Percentiles rank a stretch among this genome's conserved stretches.
phyloP scores from a whole-genome alignment of 495 filamentous ascomycete species.

The Penicillium salamii region DNA sequence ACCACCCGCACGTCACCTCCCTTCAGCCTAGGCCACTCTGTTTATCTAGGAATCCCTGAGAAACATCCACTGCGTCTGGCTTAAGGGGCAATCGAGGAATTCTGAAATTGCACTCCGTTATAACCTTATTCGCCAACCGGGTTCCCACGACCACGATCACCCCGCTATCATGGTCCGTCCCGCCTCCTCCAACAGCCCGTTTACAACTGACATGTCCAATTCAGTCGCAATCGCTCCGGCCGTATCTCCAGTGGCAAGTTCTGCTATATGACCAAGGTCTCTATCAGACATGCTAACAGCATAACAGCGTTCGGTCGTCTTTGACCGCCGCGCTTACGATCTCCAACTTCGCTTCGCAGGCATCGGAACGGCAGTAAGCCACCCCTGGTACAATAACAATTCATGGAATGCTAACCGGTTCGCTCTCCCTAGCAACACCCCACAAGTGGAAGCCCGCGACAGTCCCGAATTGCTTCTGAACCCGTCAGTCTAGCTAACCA shows the following conservation, averaged over 20 bases:
- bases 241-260: constrained; percentile 69
- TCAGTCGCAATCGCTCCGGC: constrained; percentile 95
- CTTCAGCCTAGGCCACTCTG: constrained; percentile 8
- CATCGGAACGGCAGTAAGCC: constrained; percentile 68
- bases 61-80: neutral
- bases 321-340: constrained; percentile 92
- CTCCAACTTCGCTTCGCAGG: constrained; percentile 96
- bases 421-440: constrained; percentile 63
- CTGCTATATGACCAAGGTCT: neutral
- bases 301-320: constrained; percentile 72
- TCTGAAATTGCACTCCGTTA: neutral
- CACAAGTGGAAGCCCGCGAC: constrained; percentile 88
- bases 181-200: neutral
- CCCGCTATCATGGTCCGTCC: constrained; percentile 20
- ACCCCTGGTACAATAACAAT: neutral
- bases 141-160: neutral
- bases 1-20: constrained; percentile 13
- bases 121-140: neutral
- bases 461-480: constrained; percentile 95
- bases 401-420: neutral
- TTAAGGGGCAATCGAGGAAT: neutral
- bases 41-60: neutral
- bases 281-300: neutral
- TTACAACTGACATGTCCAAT: constrained; percentile 7
- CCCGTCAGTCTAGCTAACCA: constrained; percentile 51